These are phyloP conservation scores for Euphorbia schlechtendalii DNA, from an alignment of 441 rosid species.

Conservation along the genomic window DNA sequence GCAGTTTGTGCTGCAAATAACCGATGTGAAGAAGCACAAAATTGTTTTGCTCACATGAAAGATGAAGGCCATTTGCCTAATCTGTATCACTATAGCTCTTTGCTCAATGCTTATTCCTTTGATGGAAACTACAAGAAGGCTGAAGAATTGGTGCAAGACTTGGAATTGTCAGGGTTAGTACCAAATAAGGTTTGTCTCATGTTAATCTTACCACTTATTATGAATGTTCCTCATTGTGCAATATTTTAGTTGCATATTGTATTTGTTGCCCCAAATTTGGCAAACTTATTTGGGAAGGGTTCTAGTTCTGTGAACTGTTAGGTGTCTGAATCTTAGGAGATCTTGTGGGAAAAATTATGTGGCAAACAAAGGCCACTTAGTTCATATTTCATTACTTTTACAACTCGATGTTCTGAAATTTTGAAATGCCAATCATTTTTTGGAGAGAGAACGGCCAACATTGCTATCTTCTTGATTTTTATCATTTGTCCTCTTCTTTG, in stretches of 20 bases:
- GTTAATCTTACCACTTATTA: slow-evolving; percentile 16
- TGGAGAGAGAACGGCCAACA: not conserved
- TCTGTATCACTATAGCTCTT: slow-evolving; percentile 73
- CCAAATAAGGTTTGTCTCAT: slow-evolving; percentile 71
- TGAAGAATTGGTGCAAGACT: slow-evolving; percentile 63
- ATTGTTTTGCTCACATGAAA: slow-evolving; percentile 67
- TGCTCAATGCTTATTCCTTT: slow-evolving; percentile 75
- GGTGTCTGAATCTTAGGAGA: slow-evolving; percentile 5
- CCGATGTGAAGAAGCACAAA: slow-evolving; percentile 66
- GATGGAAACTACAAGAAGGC: slow-evolving; percentile 71
- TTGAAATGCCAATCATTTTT: not conserved
- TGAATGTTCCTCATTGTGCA: not conserved
- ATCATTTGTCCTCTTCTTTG: not conserved
- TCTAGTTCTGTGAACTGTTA: not conserved
- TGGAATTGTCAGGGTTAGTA: slow-evolving; percentile 71
- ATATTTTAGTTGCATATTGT: not conserved
- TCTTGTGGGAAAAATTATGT: not conserved
- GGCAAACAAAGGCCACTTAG: not conserved
- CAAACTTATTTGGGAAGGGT: not conserved
- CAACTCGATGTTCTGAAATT: not conserved
- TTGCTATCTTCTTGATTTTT: not conserved
- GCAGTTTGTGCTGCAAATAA: slow-evolving; percentile 87
- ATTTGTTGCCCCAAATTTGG: not conserved
- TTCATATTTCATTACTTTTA: not conserved
- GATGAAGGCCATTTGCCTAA: slow-evolving; percentile 66